Evolutionary conservation across 2,329 filamentous ascomycete species (phyloP).

Genomic region (Neopestalotiopsis sp.): DNA sequence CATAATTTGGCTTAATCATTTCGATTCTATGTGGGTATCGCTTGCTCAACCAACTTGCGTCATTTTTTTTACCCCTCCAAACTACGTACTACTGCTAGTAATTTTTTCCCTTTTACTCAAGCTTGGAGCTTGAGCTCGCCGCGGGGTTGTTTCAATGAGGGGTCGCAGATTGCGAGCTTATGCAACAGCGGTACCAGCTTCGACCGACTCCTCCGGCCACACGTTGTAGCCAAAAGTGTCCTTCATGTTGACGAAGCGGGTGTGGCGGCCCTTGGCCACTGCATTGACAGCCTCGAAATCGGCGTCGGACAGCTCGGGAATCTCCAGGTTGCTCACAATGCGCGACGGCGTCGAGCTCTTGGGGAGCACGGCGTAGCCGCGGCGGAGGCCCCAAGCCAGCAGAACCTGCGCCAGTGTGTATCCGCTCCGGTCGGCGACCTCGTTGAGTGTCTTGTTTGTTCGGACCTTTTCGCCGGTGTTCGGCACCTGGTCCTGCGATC

Average conservation of each 20-base stretch:
- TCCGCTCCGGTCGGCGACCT: conserved; percentile 60
- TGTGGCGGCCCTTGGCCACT: conserved; percentile 69
- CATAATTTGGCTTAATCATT: neutral
- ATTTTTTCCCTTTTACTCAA: neutral
- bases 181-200: conserved; percentile 23
- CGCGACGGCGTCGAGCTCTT: conserved; percentile 72
- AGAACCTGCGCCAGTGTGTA: conserved; percentile 65
- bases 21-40: conserved; percentile 12
- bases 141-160: conserved; percentile 5
- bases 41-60: conserved; percentile 1
- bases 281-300: conserved; percentile 67
- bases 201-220: conserved; percentile 61
- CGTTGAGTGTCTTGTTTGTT: conserved; percentile 63
- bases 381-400: conserved; percentile 68
- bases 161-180: neutral
- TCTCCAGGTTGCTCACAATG: conserved; percentile 68
- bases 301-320: conserved; percentile 59
- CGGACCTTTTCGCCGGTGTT: conserved; percentile 70
- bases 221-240: conserved; percentile 78
- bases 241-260: conserved; percentile 82
- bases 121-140: neutral
- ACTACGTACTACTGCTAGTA: neutral
- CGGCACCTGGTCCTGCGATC: conserved; percentile 72
- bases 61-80: conserved; percentile 13
- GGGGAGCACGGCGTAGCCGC: conserved; percentile 71